phyloP scores from a whole-genome alignment of 805 yeast genomes.

The Saturnispora saitoi region DNA sequence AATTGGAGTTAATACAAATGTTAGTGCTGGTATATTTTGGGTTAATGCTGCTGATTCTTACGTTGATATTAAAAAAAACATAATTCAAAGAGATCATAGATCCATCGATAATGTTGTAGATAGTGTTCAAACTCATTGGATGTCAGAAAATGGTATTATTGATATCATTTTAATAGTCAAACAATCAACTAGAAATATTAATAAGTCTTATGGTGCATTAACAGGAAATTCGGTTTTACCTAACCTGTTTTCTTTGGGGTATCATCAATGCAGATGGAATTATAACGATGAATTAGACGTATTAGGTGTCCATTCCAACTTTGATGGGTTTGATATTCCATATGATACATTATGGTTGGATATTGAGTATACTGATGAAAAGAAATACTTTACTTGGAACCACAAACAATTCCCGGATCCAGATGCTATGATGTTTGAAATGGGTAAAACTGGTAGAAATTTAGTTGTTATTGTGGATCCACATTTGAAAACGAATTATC shows the following conservation, averaged over 20 bases:
- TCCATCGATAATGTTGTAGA: neutral
- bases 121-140: slow-evolving; percentile 65
- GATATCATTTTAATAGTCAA: slow-evolving; percentile 66
- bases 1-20: slow-evolving; percentile 51
- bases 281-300: slow-evolving; percentile 86
- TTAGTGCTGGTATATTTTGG: slow-evolving; percentile 81
- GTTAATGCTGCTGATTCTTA: slow-evolving; percentile 88
- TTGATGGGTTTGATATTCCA: slow-evolving; percentile 72
- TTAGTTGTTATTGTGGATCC: slow-evolving; percentile 87
- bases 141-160: slow-evolving; percentile 79
- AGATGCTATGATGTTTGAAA: slow-evolving; percentile 49
- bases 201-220: slow-evolving; percentile 51
- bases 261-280: slow-evolving; percentile 98
- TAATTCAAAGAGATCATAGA: slow-evolving; percentile 7
- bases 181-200: slow-evolving; percentile 45
- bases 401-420: slow-evolving; percentile 67
- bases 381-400: slow-evolving; percentile 91
- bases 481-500: slow-evolving; percentile 68
- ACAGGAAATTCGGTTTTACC: slow-evolving; percentile 76
- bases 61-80: slow-evolving; percentile 52
- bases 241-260: slow-evolving; percentile 69
- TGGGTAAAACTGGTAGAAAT: slow-evolving; percentile 69
- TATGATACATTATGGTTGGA: slow-evolving; percentile 93
- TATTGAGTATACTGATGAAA: slow-evolving; percentile 80
- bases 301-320: slow-evolving; percentile 52